Evolutionary conservation across 2,329 filamentous ascomycete species (phyloP).

Genomic region (Xylaria hypoxylon): DNA sequence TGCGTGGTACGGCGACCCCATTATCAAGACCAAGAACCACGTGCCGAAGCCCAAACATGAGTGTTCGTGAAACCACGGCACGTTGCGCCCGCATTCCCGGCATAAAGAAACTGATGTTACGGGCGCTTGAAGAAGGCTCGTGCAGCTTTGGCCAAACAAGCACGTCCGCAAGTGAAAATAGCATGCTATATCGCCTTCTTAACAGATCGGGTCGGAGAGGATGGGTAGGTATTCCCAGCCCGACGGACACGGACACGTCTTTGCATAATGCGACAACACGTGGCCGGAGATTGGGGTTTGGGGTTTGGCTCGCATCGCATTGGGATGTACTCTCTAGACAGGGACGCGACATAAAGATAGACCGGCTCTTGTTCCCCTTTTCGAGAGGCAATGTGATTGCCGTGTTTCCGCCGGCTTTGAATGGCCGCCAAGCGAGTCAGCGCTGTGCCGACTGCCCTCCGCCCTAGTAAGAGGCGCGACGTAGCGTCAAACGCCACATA

Average conservation of each 20-base stretch:
- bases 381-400: not conserved
- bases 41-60: too few relatives aligned
- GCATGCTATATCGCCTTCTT: too few relatives aligned
- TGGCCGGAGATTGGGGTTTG: not conserved
- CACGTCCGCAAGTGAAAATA: too few relatives aligned
- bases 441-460: too few relatives aligned
- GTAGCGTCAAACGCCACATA: not conserved
- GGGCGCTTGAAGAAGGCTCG: too few relatives aligned
- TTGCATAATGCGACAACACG: not conserved
- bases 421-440: not conserved
- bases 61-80: too few relatives aligned
- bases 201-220: not conserved
- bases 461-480: not conserved
- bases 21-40: not conserved
- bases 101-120: too few relatives aligned
- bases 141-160: too few relatives aligned
- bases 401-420: not conserved
- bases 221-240: not conserved
- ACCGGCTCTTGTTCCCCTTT: not conserved
- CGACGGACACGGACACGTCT: not conserved
- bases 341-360: not conserved
- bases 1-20: not conserved
- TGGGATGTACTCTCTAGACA: not conserved
- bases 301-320: not conserved
- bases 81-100: too few relatives aligned